phyloP scores from a whole-genome alignment of 1,284 basidiomycete species.

The Spongispora temasekensis region DNA sequence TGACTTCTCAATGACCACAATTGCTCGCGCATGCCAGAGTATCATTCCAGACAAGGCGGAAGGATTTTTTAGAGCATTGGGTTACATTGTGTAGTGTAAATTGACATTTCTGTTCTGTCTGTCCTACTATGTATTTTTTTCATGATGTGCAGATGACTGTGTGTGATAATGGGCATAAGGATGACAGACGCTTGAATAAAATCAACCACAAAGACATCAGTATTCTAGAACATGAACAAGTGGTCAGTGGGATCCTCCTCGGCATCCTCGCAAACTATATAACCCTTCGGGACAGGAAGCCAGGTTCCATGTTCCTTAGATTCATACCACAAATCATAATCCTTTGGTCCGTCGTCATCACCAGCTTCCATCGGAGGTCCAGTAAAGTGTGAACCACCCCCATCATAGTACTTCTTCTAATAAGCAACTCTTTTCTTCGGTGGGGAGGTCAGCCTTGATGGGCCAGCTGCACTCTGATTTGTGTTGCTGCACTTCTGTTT shows the following conservation, averaged over 20 bases:
- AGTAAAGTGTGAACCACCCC: background rate
- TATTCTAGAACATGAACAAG: too few relatives aligned
- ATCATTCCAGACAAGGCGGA: slow-evolving; percentile 10
- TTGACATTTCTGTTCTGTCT: background rate
- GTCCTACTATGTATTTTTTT: background rate
- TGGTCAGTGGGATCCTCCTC: too few relatives aligned
- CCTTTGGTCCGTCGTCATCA: background rate
- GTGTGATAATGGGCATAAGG: too few relatives aligned
- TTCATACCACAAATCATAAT: background rate
- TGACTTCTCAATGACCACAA: background rate
- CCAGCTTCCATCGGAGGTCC: background rate
- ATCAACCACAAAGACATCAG: too few relatives aligned
- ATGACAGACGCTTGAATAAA: too few relatives aligned
- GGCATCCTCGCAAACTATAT: background rate
- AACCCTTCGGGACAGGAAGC: background rate
- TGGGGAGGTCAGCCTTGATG: background rate
- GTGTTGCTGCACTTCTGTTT: background rate
- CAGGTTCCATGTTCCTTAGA: background rate
- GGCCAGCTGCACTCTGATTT: background rate
- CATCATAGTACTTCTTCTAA: background rate
- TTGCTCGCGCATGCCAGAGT: slow-evolving; percentile 4
- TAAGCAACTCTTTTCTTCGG: background rate
- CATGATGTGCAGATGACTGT: background rate
- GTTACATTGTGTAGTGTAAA: slow-evolving; percentile 1
- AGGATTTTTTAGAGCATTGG: slow-evolving; percentile 6